Percentiles rank a stretch among this genome's conserved stretches.
phyloP scores from a whole-genome alignment of 208 protist genomes.

The Borovskyia barvae region DNA sequence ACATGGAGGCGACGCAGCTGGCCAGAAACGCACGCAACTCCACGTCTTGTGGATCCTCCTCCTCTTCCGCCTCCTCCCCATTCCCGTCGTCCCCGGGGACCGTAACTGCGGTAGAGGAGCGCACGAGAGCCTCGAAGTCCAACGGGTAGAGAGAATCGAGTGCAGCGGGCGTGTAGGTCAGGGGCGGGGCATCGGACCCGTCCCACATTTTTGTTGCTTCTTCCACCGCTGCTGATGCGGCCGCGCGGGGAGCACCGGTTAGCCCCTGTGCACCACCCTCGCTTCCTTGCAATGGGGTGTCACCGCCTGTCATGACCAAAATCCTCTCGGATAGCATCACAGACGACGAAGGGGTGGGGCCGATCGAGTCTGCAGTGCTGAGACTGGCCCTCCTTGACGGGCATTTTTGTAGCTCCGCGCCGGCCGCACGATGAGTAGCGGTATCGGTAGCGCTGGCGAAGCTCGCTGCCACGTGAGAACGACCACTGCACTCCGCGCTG shows the following conservation, averaged over 20 bases:
- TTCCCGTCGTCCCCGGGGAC: slow-evolving; percentile 12
- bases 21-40: slow-evolving; percentile 64
- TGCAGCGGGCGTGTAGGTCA: slow-evolving; percentile 11
- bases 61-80: slow-evolving; percentile 22
- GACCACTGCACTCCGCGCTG: no score
- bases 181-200: no score
- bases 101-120: slow-evolving; percentile 11
- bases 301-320: slow-evolving; percentile 19
- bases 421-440: no score
- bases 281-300: no score
- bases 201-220: not conserved
- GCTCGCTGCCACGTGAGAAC: slow-evolving; percentile 17
- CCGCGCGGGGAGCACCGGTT: no score
- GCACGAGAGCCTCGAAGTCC: slow-evolving; percentile 59
- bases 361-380: not conserved
- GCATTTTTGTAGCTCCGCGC: no score
- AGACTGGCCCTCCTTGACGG: no score
- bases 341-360: slow-evolving; percentile 8
- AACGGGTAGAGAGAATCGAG: slow-evolving; percentile 51
- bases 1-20: slow-evolving; percentile 44
- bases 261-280: no score
- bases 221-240: no score
- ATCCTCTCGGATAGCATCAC: not conserved
- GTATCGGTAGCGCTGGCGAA: not conserved
- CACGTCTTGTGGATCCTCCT: slow-evolving; percentile 36